These are phyloP conservation scores for Trichoderma afroharzianum DNA, from an alignment of 2,329 filamentous ascomycete genomes.

Conservation along the genomic window DNA sequence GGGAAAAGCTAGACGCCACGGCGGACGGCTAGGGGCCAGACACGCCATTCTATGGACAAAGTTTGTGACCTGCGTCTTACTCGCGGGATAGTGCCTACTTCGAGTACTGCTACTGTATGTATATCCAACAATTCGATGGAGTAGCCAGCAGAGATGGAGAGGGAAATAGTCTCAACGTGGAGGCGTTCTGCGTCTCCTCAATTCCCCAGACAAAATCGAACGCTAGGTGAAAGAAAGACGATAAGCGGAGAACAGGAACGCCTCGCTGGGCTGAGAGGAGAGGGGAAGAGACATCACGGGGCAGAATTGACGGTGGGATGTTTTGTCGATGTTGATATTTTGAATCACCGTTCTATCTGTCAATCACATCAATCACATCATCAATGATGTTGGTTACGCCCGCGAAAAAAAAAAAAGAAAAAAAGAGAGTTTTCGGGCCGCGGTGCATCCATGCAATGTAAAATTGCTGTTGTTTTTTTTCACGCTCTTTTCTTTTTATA, in stretches of 20 bases:
- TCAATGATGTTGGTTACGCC: not conserved
- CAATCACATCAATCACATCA: not conserved
- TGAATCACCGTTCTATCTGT: not conserved
- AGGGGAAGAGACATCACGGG: not conserved
- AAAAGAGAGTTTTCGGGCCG: not conserved
- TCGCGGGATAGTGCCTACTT: not conserved
- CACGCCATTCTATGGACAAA: not conserved
- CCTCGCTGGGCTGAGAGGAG: not conserved
- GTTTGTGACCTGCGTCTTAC: not conserved
- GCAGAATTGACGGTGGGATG: not conserved
- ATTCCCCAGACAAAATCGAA: not conserved
- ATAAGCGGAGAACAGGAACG: not conserved
- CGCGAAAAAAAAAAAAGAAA: not conserved
- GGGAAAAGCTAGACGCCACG: conserved; percentile 11
- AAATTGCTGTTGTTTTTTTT: not conserved
- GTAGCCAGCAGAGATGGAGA: not conserved
- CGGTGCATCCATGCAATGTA: not conserved
- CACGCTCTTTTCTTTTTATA: not conserved
- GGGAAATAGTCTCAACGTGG: not conserved
- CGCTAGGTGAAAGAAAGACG: not conserved
- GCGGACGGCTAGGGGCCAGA: not conserved
- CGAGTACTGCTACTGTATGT: not conserved
- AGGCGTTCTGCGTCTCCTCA: not conserved
- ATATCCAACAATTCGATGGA: not conserved
- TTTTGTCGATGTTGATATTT: not conserved